Base-by-base conservation (phyloP, 352 stramenopile species). In the Globisporangium middletonii region DNA sequence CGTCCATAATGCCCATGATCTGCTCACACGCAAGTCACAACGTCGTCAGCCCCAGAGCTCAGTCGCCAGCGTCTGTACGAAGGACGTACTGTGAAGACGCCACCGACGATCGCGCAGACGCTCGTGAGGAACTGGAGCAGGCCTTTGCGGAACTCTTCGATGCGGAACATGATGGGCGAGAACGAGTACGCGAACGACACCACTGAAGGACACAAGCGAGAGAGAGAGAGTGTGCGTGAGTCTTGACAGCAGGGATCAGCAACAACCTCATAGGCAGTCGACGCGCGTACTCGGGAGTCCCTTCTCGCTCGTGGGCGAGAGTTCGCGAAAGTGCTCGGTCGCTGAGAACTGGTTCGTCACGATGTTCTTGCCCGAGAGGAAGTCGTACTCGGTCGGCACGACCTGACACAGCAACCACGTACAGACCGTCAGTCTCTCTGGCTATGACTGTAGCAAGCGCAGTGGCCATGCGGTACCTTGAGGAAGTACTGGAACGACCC, bases 181-280 rank as follows among this genome's bases (percentile, higher is more conserved):
- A 99, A 96, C 59, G 98, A 91, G 81, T 99, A 99, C 62, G 93
- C 88, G 63, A 99, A 97, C 54, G 97, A 98, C 13, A 99, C 89
- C 64, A 97, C 96, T 72, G 83, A 77, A 55, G 27, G 12, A 45
- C n/a, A 19, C n/a, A 43, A 3, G 9, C 30, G 8, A 51, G 56
- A 63, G 62, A 50, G 37, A 53, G 50, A 46, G 26, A 64, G 26
- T 30, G 18, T 52, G 12, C 0, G 55, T 73, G 41, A 71, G 50
- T 50, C 9, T 35, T 4, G 30, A 0, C 8, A 9, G 7, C 33
- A 38, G 33, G 12, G 6, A 12, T 9, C 38, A 45, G 28, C 27
- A 48, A 47, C 70, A 69, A 53, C 69, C 23, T 12, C 27, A 16
- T 7, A 37, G 8, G 83, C 12, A 19, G 41, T 19, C 1, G 33